A percentile compares a stretch with the other conserved stretches of the same genome.
Evolutionary conservation across 257 asterid genomes (phyloP).

Genomic region (Nyctanthes arbortristis): DNA sequence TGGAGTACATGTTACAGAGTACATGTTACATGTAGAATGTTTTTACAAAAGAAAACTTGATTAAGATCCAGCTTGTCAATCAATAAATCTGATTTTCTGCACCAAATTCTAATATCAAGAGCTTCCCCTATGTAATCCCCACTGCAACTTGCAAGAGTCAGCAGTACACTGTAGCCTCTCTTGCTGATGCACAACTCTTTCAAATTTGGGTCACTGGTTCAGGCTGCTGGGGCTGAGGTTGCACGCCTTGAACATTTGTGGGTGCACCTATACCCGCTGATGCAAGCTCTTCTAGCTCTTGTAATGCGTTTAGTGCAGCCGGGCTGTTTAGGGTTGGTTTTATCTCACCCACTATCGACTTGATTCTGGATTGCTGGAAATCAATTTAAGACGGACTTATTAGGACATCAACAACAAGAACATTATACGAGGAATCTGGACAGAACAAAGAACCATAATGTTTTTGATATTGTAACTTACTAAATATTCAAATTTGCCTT

Average conservation of each 20-base stretch:
- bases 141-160: no score
- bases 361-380: constrained; percentile 36
- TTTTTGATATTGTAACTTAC: constrained; percentile 51
- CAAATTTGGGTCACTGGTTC: constrained; percentile 32
- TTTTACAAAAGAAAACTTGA: constrained; percentile 16
- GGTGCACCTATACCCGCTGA: constrained; percentile 14
- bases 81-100: constrained; percentile 26
- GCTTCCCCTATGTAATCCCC: constrained; percentile 19
- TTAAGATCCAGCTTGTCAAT: constrained; percentile 23
- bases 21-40: no score
- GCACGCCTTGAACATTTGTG: constrained; percentile 16
- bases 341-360: constrained; percentile 40
- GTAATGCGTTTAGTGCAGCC: constrained; percentile 46
- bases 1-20: no score
- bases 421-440: background rate
- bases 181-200: no score
- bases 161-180: no score
- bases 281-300: constrained; percentile 63
- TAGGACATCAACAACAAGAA: background rate
- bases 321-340: constrained; percentile 51
- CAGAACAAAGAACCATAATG: background rate
- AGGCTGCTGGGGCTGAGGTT: constrained; percentile 15
- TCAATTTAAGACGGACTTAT: background rate
- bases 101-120: constrained; percentile 23
- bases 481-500: constrained; percentile 48